Base-by-base conservation (phyloP, 2,329 filamentous ascomycete genomes). In the Pseudopithomyces chartarum region DNA sequence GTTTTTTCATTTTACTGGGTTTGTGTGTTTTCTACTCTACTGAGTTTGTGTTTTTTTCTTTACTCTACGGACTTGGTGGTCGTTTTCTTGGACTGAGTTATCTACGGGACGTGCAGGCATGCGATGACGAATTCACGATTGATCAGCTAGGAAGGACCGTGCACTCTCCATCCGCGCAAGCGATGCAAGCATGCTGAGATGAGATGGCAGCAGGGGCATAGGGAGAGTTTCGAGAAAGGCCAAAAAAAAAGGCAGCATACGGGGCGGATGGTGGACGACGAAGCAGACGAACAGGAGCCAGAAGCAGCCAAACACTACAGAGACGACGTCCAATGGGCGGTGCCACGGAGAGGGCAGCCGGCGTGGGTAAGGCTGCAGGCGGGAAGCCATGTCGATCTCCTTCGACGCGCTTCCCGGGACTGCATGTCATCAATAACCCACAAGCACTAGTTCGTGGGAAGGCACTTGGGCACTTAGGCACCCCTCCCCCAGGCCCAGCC, bases 371-470 rank as follows among this genome's bases (percentile, higher is more conserved):
- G 48, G 48, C 48, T 51, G 48, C 42, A 20, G 38, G 15, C 10
- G 12, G 45, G 45, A 33, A 36, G 38, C 38, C 10, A 6, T 39
- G 36, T 42, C 48, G 48, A 51, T 51, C 36, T 11, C 17, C 38
- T 51, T 51, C 48, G 36, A 20, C 22, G 36, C 36, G 23, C 2
- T 51, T 51, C 46, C 17, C 22, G 22, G 20, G 34, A 10, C 26
- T 29, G 47, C 47, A 50, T 50, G 34, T 50, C 34, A 40, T 39
- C 47, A n/a, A 29, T 23, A 34, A 50, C 47, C 40, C 39, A 36
- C 47, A 32, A 6, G 34, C 22, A 15, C 34, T 29, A 19, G 20
- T 32, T 40, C 46, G 32, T 19, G 22, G 26, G 32, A 15, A 33
- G 40, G 11, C n/a, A 33, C 26, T 17, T 22, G 29, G 29, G 45